Percentiles rank a stretch among this genome's conserved stretches.
Conservation (phyloP, 1,284 basidiomycete genomes). For the Trichosporon sp. region DNA sequence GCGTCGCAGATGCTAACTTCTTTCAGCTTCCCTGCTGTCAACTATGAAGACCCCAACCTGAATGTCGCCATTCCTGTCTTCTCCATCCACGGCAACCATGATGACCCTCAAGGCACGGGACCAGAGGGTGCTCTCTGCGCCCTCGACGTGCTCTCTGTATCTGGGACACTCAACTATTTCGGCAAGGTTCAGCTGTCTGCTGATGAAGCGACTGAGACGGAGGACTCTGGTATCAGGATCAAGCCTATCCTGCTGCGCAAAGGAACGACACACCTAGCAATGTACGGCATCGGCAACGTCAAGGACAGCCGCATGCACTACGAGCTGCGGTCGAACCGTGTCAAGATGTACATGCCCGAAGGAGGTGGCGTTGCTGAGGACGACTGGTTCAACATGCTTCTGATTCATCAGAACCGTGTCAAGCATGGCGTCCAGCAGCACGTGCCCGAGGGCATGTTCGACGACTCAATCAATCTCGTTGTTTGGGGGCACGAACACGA, state of each 20-base stretch:
- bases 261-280: slow-evolving; percentile 74
- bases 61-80: slow-evolving; percentile 95
- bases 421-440: slow-evolving; percentile 87
- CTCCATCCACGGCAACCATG: slow-evolving; percentile 98
- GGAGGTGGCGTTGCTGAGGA: slow-evolving; percentile 58
- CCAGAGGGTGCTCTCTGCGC: slow-evolving; percentile 92
- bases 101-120: slow-evolving; percentile 95
- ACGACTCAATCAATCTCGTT: slow-evolving; percentile 87
- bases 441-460: slow-evolving; percentile 95
- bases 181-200: slow-evolving; percentile 64
- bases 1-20: not conserved
- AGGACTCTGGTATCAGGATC: slow-evolving; percentile 68
- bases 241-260: slow-evolving; percentile 85
- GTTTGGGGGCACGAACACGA: slow-evolving; percentile 99
- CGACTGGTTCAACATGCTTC: slow-evolving; percentile 88
- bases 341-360: slow-evolving; percentile 95
- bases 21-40: slow-evolving; percentile 84
- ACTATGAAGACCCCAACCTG: slow-evolving; percentile 95
- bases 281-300: slow-evolving; percentile 96
- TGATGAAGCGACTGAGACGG: slow-evolving; percentile 55
- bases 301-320: slow-evolving; percentile 95
- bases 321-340: slow-evolving; percentile 86
- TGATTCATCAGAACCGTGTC: slow-evolving; percentile 94
- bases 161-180: slow-evolving; percentile 95
- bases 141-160: slow-evolving; percentile 87